These are phyloP conservation scores for Leptographium wingfieldii DNA, from an alignment of 2,329 filamentous ascomycete genomes.

Conservation along the genomic window DNA sequence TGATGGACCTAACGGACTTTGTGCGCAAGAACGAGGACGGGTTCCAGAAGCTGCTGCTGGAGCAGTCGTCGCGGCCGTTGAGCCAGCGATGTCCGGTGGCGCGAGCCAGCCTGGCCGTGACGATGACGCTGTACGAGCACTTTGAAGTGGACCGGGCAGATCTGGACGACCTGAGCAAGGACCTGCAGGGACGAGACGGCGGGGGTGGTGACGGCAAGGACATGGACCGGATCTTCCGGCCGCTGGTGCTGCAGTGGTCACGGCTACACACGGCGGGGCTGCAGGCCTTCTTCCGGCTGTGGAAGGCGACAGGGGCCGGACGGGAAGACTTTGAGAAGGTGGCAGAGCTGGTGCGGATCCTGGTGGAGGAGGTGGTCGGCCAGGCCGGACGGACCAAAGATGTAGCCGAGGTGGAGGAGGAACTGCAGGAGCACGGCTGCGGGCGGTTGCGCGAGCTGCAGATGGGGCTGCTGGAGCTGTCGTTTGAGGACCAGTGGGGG, in stretches of 20 bases:
- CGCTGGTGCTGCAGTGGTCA: conserved; percentile 85
- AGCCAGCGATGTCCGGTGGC: conserved; percentile 76
- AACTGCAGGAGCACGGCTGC: conserved; percentile 74
- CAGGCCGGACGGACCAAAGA: conserved; percentile 71
- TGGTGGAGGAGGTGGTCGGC: conserved; percentile 82
- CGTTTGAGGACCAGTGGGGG: conserved; percentile 92
- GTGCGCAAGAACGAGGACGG: conserved; percentile 83
- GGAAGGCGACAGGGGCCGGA: conserved; percentile 80
- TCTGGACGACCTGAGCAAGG: conserved; percentile 55
- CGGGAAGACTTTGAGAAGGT: conserved; percentile 88
- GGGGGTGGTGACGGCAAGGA: conserved; percentile 35
- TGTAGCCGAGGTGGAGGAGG: conserved; percentile 77
- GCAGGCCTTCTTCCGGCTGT: conserved; percentile 79
- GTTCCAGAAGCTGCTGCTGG: conserved; percentile 82
- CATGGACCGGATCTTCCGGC: conserved; percentile 76
- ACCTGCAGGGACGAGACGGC: conserved; percentile 17
- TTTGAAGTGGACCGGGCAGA: conserved; percentile 86
- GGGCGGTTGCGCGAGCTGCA: conserved; percentile 68
- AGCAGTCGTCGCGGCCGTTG: conserved; percentile 64
- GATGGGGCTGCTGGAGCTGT: conserved; percentile 82
- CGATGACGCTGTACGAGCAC: conserved; percentile 81
- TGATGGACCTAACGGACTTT: conserved; percentile 96
- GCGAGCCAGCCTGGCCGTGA: conserved; percentile 74
- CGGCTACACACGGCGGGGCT: conserved; percentile 74
- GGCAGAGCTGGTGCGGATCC: conserved; percentile 76